Percentiles rank a stretch among this genome's conserved stretches.
These are phyloP conservation scores for Chaetoscypha palmicola DNA, from an alignment of 2,329 filamentous ascomycete species.

Conservation along the genomic window DNA sequence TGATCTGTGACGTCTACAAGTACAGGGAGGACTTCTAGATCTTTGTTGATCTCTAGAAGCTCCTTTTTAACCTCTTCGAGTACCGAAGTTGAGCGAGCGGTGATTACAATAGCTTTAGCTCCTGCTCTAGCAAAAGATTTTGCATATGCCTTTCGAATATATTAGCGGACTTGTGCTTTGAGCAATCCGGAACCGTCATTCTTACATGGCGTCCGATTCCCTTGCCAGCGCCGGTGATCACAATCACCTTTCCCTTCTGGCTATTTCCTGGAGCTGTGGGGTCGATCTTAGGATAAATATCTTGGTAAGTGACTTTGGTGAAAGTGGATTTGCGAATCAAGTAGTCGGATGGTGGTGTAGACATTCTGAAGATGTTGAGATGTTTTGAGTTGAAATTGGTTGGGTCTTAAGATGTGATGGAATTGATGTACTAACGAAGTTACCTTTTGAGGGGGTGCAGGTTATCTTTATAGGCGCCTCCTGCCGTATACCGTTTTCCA, in stretches of 20 bases:
- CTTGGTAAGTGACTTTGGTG: constrained; percentile 32
- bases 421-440: no score
- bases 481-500: no score
- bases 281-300: constrained; percentile 36
- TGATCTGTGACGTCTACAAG: constrained; percentile 28
- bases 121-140: constrained; percentile 29
- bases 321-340: constrained; percentile 16
- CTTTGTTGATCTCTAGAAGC: constrained; percentile 27
- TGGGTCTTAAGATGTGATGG: no score
- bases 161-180: no score
- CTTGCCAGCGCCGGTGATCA: constrained; percentile 36
- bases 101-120: constrained; percentile 32
- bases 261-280: constrained; percentile 29
- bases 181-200: no score
- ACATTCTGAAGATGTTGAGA: no score
- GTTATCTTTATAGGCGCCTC: no score
- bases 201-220: constrained; percentile 30
- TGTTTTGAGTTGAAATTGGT: no score
- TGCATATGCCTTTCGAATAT: constrained; percentile 11
- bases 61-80: constrained; percentile 27
- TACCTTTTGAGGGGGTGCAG: no score
- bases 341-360: neutral
- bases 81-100: constrained; percentile 26
- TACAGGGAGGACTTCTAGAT: constrained; percentile 29
- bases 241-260: constrained; percentile 27